Evolutionary conservation across 2,329 filamentous ascomycete species (phyloP), one percentile per base, ranked within the genome.

Genomic region (Trichoderma gracile): DNA sequence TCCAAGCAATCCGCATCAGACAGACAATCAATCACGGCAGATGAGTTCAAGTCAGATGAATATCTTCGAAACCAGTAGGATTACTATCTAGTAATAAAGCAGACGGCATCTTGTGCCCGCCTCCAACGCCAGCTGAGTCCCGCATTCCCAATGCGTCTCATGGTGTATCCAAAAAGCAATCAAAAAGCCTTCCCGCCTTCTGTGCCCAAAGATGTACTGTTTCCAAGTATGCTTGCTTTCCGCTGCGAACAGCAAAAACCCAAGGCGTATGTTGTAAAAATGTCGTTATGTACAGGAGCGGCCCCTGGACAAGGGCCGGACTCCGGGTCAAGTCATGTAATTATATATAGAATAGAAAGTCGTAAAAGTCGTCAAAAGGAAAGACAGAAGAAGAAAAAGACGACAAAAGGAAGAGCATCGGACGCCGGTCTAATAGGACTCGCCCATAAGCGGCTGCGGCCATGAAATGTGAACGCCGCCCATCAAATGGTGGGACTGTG

Each of bases 151-250:
- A 70, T 73, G 69, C 71, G 66, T 68, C 58, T 54, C 58, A 15
- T 54, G 47, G 58, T 61, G 58, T 62, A 62, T 77, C 71, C 72
- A 72, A 72, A 72, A 66, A 68, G 69, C 68, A 68, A 45, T 52
- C 45, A 65, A 45, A 62, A 52, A 54, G 43, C 50, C 53, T 47
- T 38, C 58, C 52, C 40, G 23, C 33, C 49, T 27, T 47, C 58
- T 62, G 58, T 53, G 27, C 15, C 58, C 58, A 46, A 30, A 38
- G 58, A 54, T 53, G 47, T 54, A 62, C 30, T 65, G 38, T 47
- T 33, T 46, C 21, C 64, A 27, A 38, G 47, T 52, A 19, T 65
- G 46, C 50, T 57, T 58, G 47, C 14, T 65, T 69, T 62, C 65
- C 62, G 50, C 59, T 68, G 40, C 58, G 61, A 59, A 60, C 10